Evolutionary conservation across 1,284 basidiomycete species (phyloP), one percentile per base, ranked within the genome.

Genomic region (Ceratobasidium sp.): DNA sequence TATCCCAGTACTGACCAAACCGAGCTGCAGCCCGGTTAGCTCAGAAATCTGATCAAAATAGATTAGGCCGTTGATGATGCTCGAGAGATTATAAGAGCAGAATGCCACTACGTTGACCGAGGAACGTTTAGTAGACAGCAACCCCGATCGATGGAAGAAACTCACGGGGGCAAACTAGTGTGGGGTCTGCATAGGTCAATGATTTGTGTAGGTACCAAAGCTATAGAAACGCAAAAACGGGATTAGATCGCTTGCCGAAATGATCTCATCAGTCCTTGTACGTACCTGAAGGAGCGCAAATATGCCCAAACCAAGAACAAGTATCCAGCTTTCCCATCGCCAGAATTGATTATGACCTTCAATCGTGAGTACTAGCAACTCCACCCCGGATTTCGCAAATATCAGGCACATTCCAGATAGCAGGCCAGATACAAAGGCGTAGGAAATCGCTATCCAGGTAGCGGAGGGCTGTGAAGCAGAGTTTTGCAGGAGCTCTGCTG

Each of bases 131-230:
- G 60, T 33, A 36, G 42, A 33, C 42, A 9, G 41, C 47, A 23
- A 27, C 23, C 50, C 30, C 67, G 50, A 14, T 19, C 11, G 44
- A 56, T 23, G 53, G 14, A 53, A 46, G 59, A 66, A 3, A 83
- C 88, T 78, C 75, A 90, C 88, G 84, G 27, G 95, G 95, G 77
- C 94, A 97, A 49, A 98, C 90, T 56, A 97, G 79, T 0, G 93
- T 95, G 0, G 95, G 95, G 73, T 90, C 86, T 7, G 90, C 91
- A 46, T 95, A 82, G 42, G 89, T 83, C 59, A 98, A 81, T 9
- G 88, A 88, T 77, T 94, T 94, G 79, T 98, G 94, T 72, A 98
- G 84, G 77, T 98, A 98, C 85, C 92, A 95, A 36, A 98, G 82
- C 77, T 85, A 79, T 3, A 75, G 49, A 6, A 74, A 76, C 36